phyloP scores from a whole-genome alignment of 106 monocot species.

The Narthecium ossifragum region DNA sequence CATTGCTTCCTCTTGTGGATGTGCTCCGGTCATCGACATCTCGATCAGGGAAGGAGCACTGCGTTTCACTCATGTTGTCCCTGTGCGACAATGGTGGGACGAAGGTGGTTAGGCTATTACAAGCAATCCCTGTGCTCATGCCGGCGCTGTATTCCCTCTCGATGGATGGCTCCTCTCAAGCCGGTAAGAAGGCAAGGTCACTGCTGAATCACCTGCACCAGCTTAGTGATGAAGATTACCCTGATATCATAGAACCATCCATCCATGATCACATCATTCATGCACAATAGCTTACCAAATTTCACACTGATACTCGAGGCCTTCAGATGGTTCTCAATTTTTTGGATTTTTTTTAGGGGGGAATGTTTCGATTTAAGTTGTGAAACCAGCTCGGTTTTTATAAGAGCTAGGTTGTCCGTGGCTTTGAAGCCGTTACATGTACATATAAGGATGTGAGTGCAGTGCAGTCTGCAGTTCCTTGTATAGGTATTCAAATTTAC shows the following conservation, averaged over 20 bases:
- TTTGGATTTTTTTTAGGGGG: background rate
- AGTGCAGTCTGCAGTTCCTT: too few relatives aligned
- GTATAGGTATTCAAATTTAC: too few relatives aligned
- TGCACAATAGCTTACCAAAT: too few relatives aligned
- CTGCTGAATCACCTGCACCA: conserved; percentile 40
- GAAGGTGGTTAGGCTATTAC: conserved; percentile 22
- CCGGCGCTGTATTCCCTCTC: conserved; percentile 40
- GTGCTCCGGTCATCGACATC: conserved; percentile 37
- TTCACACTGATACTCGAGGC: background rate
- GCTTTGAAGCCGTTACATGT: too few relatives aligned
- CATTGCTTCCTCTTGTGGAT: conserved; percentile 21
- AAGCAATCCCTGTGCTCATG: conserved; percentile 45
- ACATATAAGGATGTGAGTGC: too few relatives aligned
- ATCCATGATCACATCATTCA: conserved; percentile 21
- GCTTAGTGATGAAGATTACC: conserved; percentile 8
- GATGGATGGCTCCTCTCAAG: conserved; percentile 40
- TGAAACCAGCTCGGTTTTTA: background rate
- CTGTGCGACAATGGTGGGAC: conserved; percentile 52
- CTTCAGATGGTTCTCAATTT: background rate
- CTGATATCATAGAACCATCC: background rate
- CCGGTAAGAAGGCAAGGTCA: conserved; percentile 54
- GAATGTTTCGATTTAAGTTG: background rate
- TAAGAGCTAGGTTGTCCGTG: conserved; percentile 1
- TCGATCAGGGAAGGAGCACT: conserved; percentile 39
- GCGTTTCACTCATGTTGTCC: conserved; percentile 37